Evolutionary conservation across 2,329 filamentous ascomycete species (phyloP).

Genomic region (Biscogniauxia sp.): DNA sequence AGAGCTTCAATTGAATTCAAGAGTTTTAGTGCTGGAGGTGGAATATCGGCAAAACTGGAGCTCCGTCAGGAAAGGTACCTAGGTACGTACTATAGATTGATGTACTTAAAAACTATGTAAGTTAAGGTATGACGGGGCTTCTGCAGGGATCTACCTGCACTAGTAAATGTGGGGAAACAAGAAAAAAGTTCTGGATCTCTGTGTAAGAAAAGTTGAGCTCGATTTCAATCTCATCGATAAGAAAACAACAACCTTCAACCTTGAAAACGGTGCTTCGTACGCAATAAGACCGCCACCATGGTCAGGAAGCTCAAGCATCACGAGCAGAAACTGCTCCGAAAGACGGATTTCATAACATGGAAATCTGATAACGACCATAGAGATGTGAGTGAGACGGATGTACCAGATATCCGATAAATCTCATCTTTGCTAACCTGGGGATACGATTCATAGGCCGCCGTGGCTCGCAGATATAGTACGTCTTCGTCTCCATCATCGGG

Average conservation of each 20-base stretch:
- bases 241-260: background rate
- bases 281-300: conserved; percentile 53
- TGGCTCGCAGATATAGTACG: conserved; percentile 73
- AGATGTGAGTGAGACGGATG: conserved; percentile 51
- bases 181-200: background rate
- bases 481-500: background rate
- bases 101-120: too few species aligned
- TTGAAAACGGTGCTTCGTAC: background rate
- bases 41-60: background rate
- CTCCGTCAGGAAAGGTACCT: background rate
- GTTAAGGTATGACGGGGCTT: background rate
- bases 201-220: conserved; percentile 11
- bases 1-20: background rate
- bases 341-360: conserved; percentile 92
- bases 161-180: background rate
- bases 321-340: conserved; percentile 91
- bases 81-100: too few species aligned
- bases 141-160: background rate
- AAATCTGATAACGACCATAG: conserved; percentile 86
- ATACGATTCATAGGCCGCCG: conserved; percentile 34
- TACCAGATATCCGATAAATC: background rate
- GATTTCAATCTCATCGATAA: conserved; percentile 2
- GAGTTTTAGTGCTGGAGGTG: background rate
- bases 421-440: conserved; percentile 4
- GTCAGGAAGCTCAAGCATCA: conserved; percentile 95